Percentiles rank a stretch among this genome's conserved stretches.
Conservation (phyloP, 306 rosid genomes). For the Cucurbita moschata region DNA sequence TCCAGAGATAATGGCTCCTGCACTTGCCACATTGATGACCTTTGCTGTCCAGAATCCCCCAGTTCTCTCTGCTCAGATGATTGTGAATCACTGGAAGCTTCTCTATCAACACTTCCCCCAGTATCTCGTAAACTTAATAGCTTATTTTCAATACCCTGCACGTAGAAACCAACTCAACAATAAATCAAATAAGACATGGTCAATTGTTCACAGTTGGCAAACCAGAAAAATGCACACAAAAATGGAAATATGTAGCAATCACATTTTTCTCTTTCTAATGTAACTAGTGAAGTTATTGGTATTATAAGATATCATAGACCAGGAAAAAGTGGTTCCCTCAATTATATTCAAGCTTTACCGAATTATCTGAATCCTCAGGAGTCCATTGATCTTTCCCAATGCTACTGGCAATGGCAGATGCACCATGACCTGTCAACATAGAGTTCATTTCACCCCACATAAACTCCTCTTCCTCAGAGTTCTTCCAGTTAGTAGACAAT, state of each 20-base stretch:
- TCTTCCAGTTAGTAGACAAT: conserved; percentile 61
- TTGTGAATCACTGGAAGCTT: conserved; percentile 21
- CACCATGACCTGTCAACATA: conserved; percentile 27
- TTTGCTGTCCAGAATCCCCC: conserved; percentile 26
- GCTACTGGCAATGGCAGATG: conserved; percentile 27
- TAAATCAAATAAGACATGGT: background rate
- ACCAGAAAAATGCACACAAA: background rate
- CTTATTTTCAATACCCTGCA: conserved; percentile 56
- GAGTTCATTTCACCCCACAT: conserved; percentile 69
- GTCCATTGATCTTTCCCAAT: conserved; percentile 35
- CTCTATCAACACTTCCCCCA: conserved; percentile 29
- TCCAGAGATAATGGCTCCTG: conserved; percentile 33
- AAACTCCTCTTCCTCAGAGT: conserved; percentile 89
- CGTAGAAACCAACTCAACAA: background rate
- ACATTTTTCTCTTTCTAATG: background rate
- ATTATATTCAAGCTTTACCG: conserved; percentile 31
- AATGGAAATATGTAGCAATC: background rate
- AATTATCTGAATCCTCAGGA: conserved; percentile 51
- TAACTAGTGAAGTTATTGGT: background rate
- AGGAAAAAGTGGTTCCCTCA: background rate
- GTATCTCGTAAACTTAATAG: conserved; percentile 15
- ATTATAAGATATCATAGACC: background rate
- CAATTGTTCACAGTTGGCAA: background rate
- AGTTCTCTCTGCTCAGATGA: conserved; percentile 36
- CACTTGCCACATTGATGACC: conserved; percentile 41